These are phyloP conservation scores for Colletotrichum caudatum DNA, from an alignment of 2,329 filamentous ascomycete species.

Conservation along the genomic window DNA sequence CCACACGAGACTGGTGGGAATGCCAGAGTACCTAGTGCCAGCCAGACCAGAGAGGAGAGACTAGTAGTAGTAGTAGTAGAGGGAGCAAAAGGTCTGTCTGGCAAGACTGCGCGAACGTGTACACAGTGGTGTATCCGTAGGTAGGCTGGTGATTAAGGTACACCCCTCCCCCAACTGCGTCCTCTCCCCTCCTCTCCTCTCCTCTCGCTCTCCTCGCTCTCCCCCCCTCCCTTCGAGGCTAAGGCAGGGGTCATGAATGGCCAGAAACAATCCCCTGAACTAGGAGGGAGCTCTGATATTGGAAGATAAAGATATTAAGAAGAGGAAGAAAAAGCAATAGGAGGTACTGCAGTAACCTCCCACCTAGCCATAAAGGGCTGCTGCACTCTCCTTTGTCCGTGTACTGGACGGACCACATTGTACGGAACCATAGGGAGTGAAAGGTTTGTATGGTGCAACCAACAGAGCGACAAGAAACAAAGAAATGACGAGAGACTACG, in stretches of 20 bases:
- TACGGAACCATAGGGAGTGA: not conserved
- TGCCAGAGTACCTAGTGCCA: conserved; percentile 1
- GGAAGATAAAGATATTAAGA: not conserved
- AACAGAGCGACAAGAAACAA: conserved; percentile 10
- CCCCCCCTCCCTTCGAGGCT: conserved; percentile 27
- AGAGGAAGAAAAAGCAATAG: not conserved
- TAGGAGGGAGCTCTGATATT: conserved; percentile 8
- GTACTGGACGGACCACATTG: conserved; percentile 3
- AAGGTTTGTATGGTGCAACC: not conserved
- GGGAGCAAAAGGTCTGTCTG: not conserved
- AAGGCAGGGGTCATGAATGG: conserved; percentile 37
- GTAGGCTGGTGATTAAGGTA: not conserved
- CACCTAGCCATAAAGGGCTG: not conserved
- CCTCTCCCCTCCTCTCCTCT: conserved; percentile 16
- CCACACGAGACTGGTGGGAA: conserved; percentile 40
- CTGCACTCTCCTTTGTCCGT: not conserved
- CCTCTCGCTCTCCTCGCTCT: conserved; percentile 25
- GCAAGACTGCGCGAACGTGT: conserved; percentile 25
- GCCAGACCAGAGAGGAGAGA: not conserved
- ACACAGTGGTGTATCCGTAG: no score
- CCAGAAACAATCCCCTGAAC: conserved; percentile 34
- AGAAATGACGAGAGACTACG: conserved; percentile 1
- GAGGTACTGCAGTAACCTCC: not conserved
- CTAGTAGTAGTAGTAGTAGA: no score
- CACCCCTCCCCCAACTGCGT: conserved; percentile 1